Evolutionary conservation across 78 protist genomes (phyloP).

Genomic region (Dictyostelium firmibasis): DNA sequence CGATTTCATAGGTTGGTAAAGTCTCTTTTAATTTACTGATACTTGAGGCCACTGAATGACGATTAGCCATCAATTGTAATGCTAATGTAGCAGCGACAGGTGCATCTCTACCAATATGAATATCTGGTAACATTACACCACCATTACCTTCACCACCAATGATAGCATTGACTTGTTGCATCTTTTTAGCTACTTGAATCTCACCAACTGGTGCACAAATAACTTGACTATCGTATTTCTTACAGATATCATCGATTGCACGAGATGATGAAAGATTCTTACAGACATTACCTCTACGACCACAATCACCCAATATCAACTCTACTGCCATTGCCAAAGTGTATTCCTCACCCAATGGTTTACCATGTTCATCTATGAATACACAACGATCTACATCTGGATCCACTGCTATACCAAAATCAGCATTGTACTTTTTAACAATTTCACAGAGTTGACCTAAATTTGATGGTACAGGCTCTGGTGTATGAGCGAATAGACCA

Average conservation of each 20-base stretch:
- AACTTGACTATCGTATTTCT: conserved; percentile 39
- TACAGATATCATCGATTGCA: conserved; percentile 81
- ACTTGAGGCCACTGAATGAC: neutral
- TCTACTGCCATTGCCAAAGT: conserved; percentile 82
- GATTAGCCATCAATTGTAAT: conserved; percentile 61
- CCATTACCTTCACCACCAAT: conserved; percentile 90
- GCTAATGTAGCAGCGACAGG: conserved; percentile 83
- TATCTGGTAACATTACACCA: conserved; percentile 86
- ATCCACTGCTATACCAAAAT: conserved; percentile 87
- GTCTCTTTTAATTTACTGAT: conserved; percentile 56
- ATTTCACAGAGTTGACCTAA: conserved; percentile 72
- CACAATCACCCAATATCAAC: conserved; percentile 71
- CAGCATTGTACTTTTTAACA: conserved; percentile 45
- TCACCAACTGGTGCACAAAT: conserved; percentile 86
- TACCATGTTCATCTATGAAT: conserved; percentile 81
- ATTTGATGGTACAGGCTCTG: conserved; percentile 84
- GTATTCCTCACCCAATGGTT: conserved; percentile 84
- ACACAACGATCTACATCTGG: conserved; percentile 89
- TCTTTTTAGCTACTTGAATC: conserved; percentile 83
- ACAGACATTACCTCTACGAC: conserved; percentile 41
- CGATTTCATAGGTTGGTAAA: conserved; percentile 84
- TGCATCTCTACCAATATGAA: conserved; percentile 88
- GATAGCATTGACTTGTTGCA: conserved; percentile 34
- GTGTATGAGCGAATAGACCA: conserved; percentile 84
- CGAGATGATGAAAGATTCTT: conserved; percentile 84